A percentile compares a stretch with the other conserved stretches of the same genome.
Evolutionary conservation across 2,329 filamentous ascomycete species (phyloP).

Genomic region (Trichoderma polysporum): DNA sequence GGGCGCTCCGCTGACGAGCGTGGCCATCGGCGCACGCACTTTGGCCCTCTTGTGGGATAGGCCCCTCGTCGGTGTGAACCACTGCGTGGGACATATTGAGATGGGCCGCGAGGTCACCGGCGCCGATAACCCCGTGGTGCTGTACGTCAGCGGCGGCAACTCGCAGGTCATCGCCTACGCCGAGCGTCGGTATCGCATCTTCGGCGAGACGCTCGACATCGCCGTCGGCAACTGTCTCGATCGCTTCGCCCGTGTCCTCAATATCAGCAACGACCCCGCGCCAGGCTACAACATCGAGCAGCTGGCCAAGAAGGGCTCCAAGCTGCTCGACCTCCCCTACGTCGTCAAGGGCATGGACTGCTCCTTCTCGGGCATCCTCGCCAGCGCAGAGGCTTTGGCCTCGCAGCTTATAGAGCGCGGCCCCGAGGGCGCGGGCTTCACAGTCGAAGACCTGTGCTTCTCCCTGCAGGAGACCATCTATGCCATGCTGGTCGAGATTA

Average conservation of each 20-base stretch:
- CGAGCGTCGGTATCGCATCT: slow-evolving; percentile 92
- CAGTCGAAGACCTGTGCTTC: slow-evolving; percentile 85
- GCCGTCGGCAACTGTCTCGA: slow-evolving; percentile 97
- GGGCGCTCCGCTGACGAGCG: slow-evolving; percentile 86
- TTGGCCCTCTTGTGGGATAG: slow-evolving; percentile 81
- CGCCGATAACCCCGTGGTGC: slow-evolving; percentile 84
- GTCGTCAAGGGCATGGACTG: slow-evolving; percentile 99
- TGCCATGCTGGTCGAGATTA: slow-evolving; percentile 98
- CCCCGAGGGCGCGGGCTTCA: slow-evolving; percentile 60
- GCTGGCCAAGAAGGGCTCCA: slow-evolving; percentile 71
- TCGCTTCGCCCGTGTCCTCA: slow-evolving; percentile 86
- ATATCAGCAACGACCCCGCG: slow-evolving; percentile 92
- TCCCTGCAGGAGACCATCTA: slow-evolving; percentile 93
- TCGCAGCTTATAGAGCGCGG: slow-evolving; percentile 56
- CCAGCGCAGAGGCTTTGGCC: slow-evolving; percentile 77
- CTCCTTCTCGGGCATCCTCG: slow-evolving; percentile 89
- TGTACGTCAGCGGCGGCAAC: slow-evolving; percentile 95
- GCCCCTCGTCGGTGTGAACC: slow-evolving; percentile 92
- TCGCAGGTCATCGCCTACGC: slow-evolving; percentile 98
- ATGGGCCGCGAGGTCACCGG: slow-evolving; percentile 95
- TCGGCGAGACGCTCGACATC: slow-evolving; percentile 95
- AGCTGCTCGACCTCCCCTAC: slow-evolving; percentile 85
- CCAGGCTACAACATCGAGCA: slow-evolving; percentile 99
- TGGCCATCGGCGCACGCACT: slow-evolving; percentile 81
- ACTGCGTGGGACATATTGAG: slow-evolving; percentile 98